These are phyloP conservation scores for Ensete glaucum DNA, from an alignment of 176 grass and related monocot genomes.

Conservation along the genomic window DNA sequence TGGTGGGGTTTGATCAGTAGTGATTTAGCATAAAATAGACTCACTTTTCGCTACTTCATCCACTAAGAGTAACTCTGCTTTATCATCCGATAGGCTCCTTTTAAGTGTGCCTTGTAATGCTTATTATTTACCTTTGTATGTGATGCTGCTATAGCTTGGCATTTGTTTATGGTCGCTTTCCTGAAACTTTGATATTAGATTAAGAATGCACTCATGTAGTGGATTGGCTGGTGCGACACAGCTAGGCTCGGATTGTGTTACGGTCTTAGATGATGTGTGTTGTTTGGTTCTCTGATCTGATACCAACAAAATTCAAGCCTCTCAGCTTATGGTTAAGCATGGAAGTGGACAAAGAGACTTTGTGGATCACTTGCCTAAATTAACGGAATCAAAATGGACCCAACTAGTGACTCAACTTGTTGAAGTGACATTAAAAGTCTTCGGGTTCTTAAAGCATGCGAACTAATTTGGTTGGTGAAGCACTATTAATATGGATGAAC, in stretches of 20 bases:
- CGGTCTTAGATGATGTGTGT: neutral
- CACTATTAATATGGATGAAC: no score
- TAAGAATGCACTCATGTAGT: neutral
- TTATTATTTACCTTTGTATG: neutral
- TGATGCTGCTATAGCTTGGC: neutral
- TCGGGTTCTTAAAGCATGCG: neutral
- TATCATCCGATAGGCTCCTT: neutral
- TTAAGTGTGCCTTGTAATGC: neutral
- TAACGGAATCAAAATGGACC: neutral
- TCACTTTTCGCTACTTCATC: neutral
- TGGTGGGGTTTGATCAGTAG: neutral
- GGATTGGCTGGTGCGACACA: neutral
- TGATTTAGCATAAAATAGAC: neutral
- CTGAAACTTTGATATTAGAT: neutral
- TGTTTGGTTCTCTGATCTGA: neutral
- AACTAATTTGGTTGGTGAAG: neutral
- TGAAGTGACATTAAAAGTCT: neutral
- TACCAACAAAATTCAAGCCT: neutral
- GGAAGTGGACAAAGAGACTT: neutral
- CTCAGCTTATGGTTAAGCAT: neutral
- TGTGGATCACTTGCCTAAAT: neutral
- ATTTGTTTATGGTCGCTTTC: neutral
- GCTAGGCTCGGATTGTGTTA: neutral
- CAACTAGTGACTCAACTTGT: neutral
- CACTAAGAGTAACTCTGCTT: neutral